Conservation (phyloP, 495 filamentous ascomycete genomes). For the Aspergillus incahuasiensis region DNA sequence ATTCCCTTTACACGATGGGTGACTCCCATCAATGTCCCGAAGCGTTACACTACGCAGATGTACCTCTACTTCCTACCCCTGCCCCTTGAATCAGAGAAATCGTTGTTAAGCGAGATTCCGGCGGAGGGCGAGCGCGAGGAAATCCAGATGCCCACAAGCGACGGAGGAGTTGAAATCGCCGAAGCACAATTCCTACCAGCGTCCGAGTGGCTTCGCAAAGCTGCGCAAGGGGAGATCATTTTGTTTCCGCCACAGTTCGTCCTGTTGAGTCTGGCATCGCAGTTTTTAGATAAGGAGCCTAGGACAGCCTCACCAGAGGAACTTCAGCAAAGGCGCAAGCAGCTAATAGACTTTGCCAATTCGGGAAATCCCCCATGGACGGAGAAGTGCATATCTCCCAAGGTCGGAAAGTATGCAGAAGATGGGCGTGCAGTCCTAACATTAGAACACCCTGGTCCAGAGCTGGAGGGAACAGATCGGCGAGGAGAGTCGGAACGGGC, state of each 20-base stretch:
- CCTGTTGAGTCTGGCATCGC: conserved; percentile 61
- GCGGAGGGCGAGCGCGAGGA: conserved; percentile 35
- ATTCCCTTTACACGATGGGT: conserved; percentile 90
- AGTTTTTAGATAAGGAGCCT: conserved; percentile 51
- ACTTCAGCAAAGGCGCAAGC: conserved; percentile 47
- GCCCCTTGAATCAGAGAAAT: conserved; percentile 35
- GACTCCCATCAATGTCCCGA: conserved; percentile 66
- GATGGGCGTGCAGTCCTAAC: conserved; percentile 60
- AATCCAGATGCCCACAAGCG: conserved; percentile 60
- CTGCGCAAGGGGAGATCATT: conserved; percentile 61
- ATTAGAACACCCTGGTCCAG: conserved; percentile 66
- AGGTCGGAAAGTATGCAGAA: conserved; percentile 48
- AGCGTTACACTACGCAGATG: conserved; percentile 90
- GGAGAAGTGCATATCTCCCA: conserved; percentile 73
- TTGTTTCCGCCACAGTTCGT: conserved; percentile 90
- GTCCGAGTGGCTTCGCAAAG: conserved; percentile 60
- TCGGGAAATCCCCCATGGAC: conserved; percentile 60
- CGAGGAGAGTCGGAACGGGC: conserved; percentile 71
- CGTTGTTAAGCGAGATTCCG: conserved; percentile 26
- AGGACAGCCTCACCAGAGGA: conserved; percentile 28
- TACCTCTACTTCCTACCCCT: conserved; percentile 91
- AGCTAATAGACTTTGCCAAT: conserved; percentile 55
- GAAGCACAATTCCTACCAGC: conserved; percentile 72
- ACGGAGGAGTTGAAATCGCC: conserved; percentile 83
- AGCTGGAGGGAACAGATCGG: conserved; percentile 56